phyloP scores from a whole-genome alignment of 1,139 yeast species.

The Pichia sp. region DNA sequence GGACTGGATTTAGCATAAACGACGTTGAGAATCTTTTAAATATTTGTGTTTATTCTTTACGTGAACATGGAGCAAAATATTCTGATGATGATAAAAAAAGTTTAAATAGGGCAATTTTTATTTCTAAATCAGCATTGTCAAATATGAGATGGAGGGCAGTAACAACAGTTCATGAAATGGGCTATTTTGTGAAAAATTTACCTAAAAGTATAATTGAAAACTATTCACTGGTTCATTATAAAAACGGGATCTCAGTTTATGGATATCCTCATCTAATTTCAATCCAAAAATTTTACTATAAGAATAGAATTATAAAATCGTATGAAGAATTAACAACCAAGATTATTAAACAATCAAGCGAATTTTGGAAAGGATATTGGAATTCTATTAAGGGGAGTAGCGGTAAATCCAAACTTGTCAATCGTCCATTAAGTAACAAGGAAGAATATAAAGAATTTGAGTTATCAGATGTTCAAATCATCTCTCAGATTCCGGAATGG shows the following conservation, averaged over 20 bases:
- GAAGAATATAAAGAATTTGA: slow-evolving; percentile 27
- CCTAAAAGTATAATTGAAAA: slow-evolving; percentile 36
- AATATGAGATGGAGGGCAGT: slow-evolving; percentile 53
- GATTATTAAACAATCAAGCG: slow-evolving; percentile 32
- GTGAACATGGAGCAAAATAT: slow-evolving; percentile 33
- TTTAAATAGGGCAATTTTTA: slow-evolving; percentile 37
- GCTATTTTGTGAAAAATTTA: slow-evolving; percentile 42
- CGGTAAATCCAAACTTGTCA: background rate
- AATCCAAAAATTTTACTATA: slow-evolving; percentile 48
- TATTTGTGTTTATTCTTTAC: slow-evolving; percentile 43
- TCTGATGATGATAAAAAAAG: slow-evolving; percentile 34
- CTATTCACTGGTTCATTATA: slow-evolving; percentile 41
- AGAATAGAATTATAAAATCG: slow-evolving; percentile 40
- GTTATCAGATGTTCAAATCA: slow-evolving; percentile 18
- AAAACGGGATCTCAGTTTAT: slow-evolving; percentile 34
- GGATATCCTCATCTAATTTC: slow-evolving; percentile 57
- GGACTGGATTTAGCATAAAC: slow-evolving; percentile 63
- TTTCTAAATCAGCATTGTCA: slow-evolving; percentile 42
- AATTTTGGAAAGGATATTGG: slow-evolving; percentile 54
- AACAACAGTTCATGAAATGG: slow-evolving; percentile 59
- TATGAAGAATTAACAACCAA: slow-evolving; percentile 29
- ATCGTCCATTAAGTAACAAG: slow-evolving; percentile 20
- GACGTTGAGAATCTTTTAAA: slow-evolving; percentile 48
- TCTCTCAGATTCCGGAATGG: slow-evolving; percentile 26
- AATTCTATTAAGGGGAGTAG: background rate